Evolutionary conservation across 75 land plant species (phyloP).

Genomic region (Cryptomeria japonica): DNA sequence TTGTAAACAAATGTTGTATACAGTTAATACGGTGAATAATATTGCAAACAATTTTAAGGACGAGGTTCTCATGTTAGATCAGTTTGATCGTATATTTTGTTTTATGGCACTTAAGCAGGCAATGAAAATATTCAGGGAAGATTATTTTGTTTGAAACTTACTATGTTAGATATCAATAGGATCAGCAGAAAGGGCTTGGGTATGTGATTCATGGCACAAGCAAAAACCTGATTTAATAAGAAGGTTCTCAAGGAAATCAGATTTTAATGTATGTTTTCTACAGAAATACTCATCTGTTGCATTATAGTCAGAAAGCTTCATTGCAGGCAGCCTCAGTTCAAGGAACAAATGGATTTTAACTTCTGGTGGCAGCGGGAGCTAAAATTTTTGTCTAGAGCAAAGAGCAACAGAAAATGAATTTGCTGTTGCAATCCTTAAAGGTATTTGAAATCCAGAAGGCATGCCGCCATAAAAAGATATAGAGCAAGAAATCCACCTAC

Average conservation of each 20-base stretch:
- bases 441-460: not conserved
- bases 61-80: not conserved
- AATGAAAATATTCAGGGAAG: not conserved
- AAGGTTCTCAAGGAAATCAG: not conserved
- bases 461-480: not conserved
- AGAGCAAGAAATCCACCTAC: not conserved
- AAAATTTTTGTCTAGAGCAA: not conserved
- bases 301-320: not conserved
- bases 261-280: not conserved
- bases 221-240: not conserved
- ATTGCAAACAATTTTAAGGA: not conserved
- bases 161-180: not conserved
- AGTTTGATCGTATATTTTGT: not conserved
- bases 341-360: not conserved
- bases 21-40: not conserved
- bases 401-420: not conserved
- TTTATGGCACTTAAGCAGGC: not conserved
- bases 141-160: not conserved
- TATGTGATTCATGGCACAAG: not conserved
- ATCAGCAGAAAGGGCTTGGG: not conserved
- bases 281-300: not conserved
- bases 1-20: not conserved
- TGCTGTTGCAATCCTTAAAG: not conserved
- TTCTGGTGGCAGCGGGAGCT: not conserved
- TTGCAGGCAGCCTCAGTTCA: not conserved